phyloP scores from a whole-genome alignment of 352 stramenopile species.

The Pythium sukuiense region DNA sequence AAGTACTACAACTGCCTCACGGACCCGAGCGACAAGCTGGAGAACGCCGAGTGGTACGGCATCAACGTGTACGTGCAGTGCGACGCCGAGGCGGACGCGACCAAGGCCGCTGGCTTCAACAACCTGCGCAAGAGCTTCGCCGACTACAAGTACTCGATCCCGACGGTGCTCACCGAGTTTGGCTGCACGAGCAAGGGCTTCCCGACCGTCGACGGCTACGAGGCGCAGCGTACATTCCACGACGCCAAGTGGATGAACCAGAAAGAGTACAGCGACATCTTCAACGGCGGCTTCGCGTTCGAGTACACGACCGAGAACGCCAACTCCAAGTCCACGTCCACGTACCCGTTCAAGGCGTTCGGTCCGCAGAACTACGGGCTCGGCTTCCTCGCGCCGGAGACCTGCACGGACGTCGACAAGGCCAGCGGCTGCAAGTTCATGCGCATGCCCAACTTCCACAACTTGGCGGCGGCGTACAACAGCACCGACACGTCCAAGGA shows the following conservation, averaged over 20 bases:
- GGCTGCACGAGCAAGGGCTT: constrained; percentile 49
- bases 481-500: constrained; percentile 28
- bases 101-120: constrained; percentile 56
- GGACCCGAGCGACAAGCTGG: constrained; percentile 50
- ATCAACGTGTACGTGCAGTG: constrained; percentile 86
- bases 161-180: constrained; percentile 61
- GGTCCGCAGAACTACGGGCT: constrained; percentile 76
- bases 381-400: constrained; percentile 64
- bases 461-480: constrained; percentile 44
- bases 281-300: constrained; percentile 69
- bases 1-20: constrained; percentile 86
- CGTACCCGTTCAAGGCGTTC: constrained; percentile 68
- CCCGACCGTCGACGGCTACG: constrained; percentile 56
- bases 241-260: constrained; percentile 64
- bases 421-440: constrained; percentile 47
- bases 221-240: constrained; percentile 76
- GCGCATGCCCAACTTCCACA: constrained; percentile 68
- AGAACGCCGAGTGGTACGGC: constrained; percentile 85
- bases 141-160: constrained; percentile 57
- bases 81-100: constrained; percentile 45
- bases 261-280: constrained; percentile 49
- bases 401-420: constrained; percentile 50
- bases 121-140: constrained; percentile 59
- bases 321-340: constrained; percentile 53
- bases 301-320: constrained; percentile 81